phyloP scores from a whole-genome alignment of 2,329 filamentous ascomycete species.

The Bipolaris victoriae region DNA sequence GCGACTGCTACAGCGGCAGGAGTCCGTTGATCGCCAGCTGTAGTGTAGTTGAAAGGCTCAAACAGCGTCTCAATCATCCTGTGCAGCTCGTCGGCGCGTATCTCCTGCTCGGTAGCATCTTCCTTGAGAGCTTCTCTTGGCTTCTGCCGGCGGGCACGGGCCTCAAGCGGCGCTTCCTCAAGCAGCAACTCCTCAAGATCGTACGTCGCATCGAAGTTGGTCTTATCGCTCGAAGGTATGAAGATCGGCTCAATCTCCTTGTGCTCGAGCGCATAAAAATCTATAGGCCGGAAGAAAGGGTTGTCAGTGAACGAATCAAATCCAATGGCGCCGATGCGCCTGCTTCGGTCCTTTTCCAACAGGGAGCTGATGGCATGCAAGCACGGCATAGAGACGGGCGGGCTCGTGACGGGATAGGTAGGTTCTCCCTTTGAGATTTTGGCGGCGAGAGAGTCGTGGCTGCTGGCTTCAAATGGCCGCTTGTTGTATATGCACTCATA shows the following conservation, averaged over 20 bases:
- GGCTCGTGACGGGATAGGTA: constrained; percentile 89
- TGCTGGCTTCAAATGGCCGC: constrained; percentile 92
- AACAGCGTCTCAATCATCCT: constrained; percentile 94
- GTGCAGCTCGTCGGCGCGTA: constrained; percentile 91
- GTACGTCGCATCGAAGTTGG: constrained; percentile 98
- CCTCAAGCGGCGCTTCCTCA: constrained; percentile 94
- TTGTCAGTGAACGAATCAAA: constrained; percentile 87
- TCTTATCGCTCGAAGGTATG: constrained; percentile 93
- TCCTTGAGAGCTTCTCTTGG: constrained; percentile 89
- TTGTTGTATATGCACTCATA: constrained; percentile 99
- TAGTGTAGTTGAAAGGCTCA: constrained; percentile 92
- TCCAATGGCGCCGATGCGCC: constrained; percentile 79
- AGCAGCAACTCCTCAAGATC: constrained; percentile 92
- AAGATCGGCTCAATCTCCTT: constrained; percentile 94
- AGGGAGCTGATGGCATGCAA: constrained; percentile 86
- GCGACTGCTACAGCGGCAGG: constrained; percentile 44
- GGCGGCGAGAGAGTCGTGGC: constrained; percentile 77
- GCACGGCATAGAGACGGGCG: constrained; percentile 86
- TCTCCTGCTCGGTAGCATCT: constrained; percentile 93
- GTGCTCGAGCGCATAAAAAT: constrained; percentile 82
- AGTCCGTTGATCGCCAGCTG: constrained; percentile 74
- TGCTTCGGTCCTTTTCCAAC: constrained; percentile 78
- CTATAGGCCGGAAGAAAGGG: constrained; percentile 84
- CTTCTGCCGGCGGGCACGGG: constrained; percentile 89
- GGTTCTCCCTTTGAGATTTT: constrained; percentile 82